Evolutionary conservation across 169 alveolate species (phyloP), one percentile per base, ranked within the genome.

Genomic region (Plasmodium vivax): DNA sequence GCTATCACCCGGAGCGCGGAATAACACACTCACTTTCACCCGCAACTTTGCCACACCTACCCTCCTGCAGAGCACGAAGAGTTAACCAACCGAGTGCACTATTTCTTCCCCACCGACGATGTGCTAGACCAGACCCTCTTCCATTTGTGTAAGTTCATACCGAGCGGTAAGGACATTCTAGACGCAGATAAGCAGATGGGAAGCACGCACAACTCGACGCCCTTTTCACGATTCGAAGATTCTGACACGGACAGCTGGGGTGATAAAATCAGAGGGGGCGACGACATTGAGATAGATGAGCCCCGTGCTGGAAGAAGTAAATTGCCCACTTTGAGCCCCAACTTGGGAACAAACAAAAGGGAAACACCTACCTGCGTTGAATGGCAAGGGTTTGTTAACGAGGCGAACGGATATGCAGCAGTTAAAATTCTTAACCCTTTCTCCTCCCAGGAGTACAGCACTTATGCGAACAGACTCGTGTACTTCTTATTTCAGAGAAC

Each of bases 321-420:
- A 68, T 68, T 68, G 7, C 51, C 84, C 14, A 84, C 27, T 23
- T 23, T 10, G 32, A 27, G 16, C 14, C 19, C 58, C 73, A 81
- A 81, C 30, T 34, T 27, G 84, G 75, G 54, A 43, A 72, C 8
- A 16, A 62, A 77, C 27, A 81, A 88, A 73, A 58, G 38, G 10
- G 72, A 3, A 30, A 73, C 34, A 34, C 19, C 34, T 14, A 19
- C 83, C 32, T 88, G 94, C 47, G 83, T 88, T n/a, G 94, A 88
- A 88, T 88, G 94, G 94, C 16, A 38, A 58, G 94, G 94, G 32
- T 88, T 58, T 41, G 90, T 88, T 30, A 88, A 88, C 54, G 94
- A 88, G 80, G 90, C 94, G 34, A 88, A 88, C 51, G 94, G 94
- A 4, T 88, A 88, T 80, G 94, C 94, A 56, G 90, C 88, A 12